Evolutionary conservation across 1,284 basidiomycete genomes (phyloP).

Genomic region (Sporisorium reilianum): DNA sequence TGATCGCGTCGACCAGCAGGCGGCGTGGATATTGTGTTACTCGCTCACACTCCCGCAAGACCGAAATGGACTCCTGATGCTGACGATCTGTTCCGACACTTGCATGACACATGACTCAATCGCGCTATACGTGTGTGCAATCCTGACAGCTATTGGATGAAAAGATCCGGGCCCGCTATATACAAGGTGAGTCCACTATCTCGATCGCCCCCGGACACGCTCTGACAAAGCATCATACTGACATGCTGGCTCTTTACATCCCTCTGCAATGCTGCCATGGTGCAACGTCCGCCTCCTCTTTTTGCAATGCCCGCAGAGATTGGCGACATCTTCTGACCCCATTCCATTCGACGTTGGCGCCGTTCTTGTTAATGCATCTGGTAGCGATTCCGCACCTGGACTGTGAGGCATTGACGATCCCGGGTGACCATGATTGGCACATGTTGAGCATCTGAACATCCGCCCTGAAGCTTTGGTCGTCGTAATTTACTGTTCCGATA

Average conservation of each 20-base stretch:
- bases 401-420: too few species aligned
- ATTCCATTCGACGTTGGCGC: not conserved
- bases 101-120: not conserved
- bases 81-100: not conserved
- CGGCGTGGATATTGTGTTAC: not conserved
- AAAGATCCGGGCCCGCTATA: slow-evolving; percentile 54
- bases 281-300: too few species aligned
- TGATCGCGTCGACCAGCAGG: not conserved
- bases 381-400: not conserved
- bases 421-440: not conserved
- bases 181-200: slow-evolving; percentile 41
- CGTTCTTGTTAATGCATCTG: slow-evolving; percentile 5
- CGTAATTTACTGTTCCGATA: not conserved
- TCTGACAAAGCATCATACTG: not conserved
- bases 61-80: too few species aligned
- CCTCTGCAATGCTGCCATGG: not conserved
- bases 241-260: not conserved
- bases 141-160: slow-evolving; percentile 49
- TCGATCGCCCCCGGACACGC: not conserved
- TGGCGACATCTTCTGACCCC: slow-evolving; percentile 50
- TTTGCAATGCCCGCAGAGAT: slow-evolving; percentile 34
- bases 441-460: not conserved
- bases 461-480: not conserved
- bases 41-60: not conserved
- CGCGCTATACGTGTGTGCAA: too few species aligned